Percentiles rank a stretch among this genome's conserved stretches.
phyloP scores from a whole-genome alignment of 108 stramenopile genomes.

The Bacterosira constricta region DNA sequence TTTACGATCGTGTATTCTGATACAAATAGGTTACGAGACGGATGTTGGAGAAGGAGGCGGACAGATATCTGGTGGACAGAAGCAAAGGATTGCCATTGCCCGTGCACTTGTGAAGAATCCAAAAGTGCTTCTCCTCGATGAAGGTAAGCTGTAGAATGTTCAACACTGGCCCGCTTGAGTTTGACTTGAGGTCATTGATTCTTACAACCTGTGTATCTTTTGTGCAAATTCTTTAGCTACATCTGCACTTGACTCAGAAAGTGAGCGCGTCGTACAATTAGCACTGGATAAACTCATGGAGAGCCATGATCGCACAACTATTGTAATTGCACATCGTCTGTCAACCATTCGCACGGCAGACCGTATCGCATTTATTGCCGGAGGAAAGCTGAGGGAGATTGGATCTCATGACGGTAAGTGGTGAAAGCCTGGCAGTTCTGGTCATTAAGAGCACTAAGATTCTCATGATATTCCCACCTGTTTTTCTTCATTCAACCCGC shows the following conservation, averaged over 20 bases:
- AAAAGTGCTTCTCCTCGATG: conserved; percentile 86
- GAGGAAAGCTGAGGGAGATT: conserved; percentile 66
- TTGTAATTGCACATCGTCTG: conserved; percentile 88
- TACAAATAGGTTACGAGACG: conserved; percentile 67
- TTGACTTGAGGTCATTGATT: background rate
- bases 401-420: conserved; percentile 43
- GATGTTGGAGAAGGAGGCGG: conserved; percentile 82
- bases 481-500: background rate
- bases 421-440: background rate
- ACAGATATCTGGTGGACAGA: conserved; percentile 55
- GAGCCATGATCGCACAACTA: conserved; percentile 59
- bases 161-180: background rate
- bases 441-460: no score
- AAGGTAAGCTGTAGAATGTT: conserved; percentile 73
- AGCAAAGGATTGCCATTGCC: conserved; percentile 78
- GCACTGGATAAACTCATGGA: conserved; percentile 85
- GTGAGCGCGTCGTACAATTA: conserved; percentile 82
- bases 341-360: conserved; percentile 86
- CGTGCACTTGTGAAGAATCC: conserved; percentile 87
- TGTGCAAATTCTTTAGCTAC: no score
- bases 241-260: conserved; percentile 81
- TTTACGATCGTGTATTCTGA: no score
- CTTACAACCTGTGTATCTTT: no score
- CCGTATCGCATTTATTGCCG: conserved; percentile 72
- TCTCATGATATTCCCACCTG: no score